These are phyloP conservation scores for Musa troglodytarum DNA, from an alignment of 176 grass and related monocot genomes.

Conservation along the genomic window DNA sequence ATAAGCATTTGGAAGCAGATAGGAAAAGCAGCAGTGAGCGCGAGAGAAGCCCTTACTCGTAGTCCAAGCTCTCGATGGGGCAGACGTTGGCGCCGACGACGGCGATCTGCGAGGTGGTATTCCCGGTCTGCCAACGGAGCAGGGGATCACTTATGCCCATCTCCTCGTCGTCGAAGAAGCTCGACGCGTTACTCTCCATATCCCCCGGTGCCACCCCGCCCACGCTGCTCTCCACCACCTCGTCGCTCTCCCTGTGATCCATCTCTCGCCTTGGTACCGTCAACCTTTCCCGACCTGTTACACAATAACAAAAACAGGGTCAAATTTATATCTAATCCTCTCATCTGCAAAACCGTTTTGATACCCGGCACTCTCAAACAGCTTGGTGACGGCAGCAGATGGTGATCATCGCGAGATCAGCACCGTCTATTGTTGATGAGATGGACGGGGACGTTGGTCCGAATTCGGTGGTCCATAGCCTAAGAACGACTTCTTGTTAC, in stretches of 20 bases:
- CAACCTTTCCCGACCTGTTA: neutral
- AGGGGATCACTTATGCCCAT: slow-evolving; percentile 29
- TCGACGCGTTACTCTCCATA: neutral
- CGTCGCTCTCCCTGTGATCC: neutral
- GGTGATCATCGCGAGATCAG: neutral
- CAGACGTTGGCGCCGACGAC: slow-evolving; percentile 57
- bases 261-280: neutral
- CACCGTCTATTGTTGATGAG: neutral
- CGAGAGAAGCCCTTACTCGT: slow-evolving; percentile 33
- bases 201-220: neutral
- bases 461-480: too few species aligned
- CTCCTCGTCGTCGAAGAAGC: slow-evolving; percentile 10
- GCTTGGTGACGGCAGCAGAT: too few species aligned
- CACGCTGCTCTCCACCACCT: neutral
- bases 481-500: too few species aligned
- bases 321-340: neutral
- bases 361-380: neutral
- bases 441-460: too few species aligned
- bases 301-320: neutral
- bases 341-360: neutral
- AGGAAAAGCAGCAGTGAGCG: too few species aligned
- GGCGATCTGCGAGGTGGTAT: slow-evolving; percentile 73
- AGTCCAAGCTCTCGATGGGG: slow-evolving; percentile 75
- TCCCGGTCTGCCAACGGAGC: slow-evolving; percentile 28
- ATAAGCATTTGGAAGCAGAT: too few species aligned